Conservation (phyloP, 2,329 filamentous ascomycete species). For the Colletotrichum kahawae region DNA sequence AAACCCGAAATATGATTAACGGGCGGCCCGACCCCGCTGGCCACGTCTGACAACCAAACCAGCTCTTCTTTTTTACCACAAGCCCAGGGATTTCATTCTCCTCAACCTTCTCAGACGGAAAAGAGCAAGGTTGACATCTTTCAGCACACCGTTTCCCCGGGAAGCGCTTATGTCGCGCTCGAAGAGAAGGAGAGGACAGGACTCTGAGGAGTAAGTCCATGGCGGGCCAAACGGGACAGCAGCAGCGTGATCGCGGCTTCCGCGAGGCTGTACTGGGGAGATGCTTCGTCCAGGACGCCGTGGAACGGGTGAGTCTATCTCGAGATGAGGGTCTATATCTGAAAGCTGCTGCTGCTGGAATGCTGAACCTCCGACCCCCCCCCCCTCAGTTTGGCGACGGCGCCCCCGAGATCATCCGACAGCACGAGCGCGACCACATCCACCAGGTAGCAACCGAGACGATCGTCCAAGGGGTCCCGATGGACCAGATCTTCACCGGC, state of each 20-base stretch:
- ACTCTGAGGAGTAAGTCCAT: conserved; percentile 21
- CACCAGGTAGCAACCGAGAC: conserved; percentile 20
- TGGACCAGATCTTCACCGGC: conserved; percentile 10
- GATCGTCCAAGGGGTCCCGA: conserved; percentile 10
- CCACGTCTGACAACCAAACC: neutral
- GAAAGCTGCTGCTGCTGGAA: neutral
- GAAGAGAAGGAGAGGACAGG: conserved; percentile 9
- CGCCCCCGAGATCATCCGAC: conserved; percentile 35
- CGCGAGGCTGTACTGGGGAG: conserved; percentile 35
- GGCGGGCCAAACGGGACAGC: conserved; percentile 6
- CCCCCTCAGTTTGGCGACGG: conserved; percentile 45
- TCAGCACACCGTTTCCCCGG: neutral
- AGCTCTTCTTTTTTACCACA: neutral
- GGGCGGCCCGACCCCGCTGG: neutral
- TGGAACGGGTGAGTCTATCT: conserved; percentile 36
- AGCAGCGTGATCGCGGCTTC: conserved; percentile 16
- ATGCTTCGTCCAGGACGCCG: conserved; percentile 41
- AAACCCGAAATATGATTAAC: neutral
- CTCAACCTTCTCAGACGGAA: neutral
- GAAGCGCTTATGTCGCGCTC: conserved; percentile 19
- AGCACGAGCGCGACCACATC: conserved; percentile 36
- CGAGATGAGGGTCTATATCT: no score
- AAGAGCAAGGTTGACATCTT: neutral
- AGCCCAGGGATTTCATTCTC: neutral
- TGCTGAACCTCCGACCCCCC: neutral